Conservation (phyloP, 2,329 filamentous ascomycete species). For the Aspergillus unguis region DNA sequence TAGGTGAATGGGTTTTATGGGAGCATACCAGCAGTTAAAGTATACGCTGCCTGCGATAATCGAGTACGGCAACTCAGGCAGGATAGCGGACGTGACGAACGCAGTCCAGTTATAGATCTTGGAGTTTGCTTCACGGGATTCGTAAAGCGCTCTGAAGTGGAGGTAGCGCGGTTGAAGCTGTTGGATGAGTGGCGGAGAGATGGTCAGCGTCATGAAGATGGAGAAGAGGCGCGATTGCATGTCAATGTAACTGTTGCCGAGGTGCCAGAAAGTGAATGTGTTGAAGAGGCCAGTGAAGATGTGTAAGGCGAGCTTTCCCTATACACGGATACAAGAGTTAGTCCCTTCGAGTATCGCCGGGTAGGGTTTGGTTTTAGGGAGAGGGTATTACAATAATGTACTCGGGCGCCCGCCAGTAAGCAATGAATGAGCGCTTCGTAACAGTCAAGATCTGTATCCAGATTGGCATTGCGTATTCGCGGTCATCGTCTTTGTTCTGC, state of each 20-base stretch:
- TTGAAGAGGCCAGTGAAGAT: slow-evolving; percentile 65
- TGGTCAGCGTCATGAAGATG: slow-evolving; percentile 72
- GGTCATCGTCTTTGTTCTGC: slow-evolving; percentile 48
- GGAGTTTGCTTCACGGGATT: slow-evolving; percentile 68
- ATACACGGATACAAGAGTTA: neutral
- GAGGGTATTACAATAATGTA: slow-evolving; percentile 47
- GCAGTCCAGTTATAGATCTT: slow-evolving; percentile 78
- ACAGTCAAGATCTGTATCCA: slow-evolving; percentile 53
- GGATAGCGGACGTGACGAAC: slow-evolving; percentile 62
- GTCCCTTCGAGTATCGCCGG: no score
- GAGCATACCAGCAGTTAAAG: slow-evolving; percentile 59
- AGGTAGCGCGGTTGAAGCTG: slow-evolving; percentile 73
- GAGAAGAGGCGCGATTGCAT: slow-evolving; percentile 71
- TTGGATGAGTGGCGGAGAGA: slow-evolving; percentile 70
- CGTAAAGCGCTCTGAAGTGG: slow-evolving; percentile 63
- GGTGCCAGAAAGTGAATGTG: slow-evolving; percentile 66
- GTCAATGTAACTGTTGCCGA: slow-evolving; percentile 57
- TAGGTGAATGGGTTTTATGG: neutral
- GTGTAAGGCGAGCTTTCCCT: slow-evolving; percentile 62
- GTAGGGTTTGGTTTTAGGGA: neutral
- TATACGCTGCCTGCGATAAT: slow-evolving; percentile 64
- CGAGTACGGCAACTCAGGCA: slow-evolving; percentile 69
- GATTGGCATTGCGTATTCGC: slow-evolving; percentile 63
- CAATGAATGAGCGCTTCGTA: slow-evolving; percentile 56
- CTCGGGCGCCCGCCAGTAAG: slow-evolving; percentile 64